Evolutionary conservation across 1,139 yeast species (phyloP).

Genomic region (Yamadazyma epiphylla): DNA sequence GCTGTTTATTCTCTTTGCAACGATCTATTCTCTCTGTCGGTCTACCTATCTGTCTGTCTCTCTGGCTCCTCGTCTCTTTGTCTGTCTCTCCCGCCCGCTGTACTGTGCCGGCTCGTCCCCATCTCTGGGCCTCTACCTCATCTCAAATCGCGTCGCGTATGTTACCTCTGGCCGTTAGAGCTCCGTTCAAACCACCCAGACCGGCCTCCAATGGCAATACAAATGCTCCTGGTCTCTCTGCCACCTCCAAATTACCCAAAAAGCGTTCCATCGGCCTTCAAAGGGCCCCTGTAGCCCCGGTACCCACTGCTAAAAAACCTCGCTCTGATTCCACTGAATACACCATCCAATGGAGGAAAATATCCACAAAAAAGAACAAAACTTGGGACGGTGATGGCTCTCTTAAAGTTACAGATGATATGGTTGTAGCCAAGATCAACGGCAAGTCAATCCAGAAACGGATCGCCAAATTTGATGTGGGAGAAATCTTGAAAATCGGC

Average conservation of each 20-base stretch:
- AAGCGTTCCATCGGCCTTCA: not conserved
- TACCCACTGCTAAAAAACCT: not conserved
- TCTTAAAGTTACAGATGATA: constrained; percentile 19
- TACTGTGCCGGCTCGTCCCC: not conserved
- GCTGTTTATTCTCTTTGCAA: too few relatives aligned
- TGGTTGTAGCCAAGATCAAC: constrained; percentile 11
- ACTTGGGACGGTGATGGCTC: constrained; percentile 95
- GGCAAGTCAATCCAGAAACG: constrained; percentile 12
- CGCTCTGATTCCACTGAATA: constrained; percentile 2
- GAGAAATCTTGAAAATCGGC: constrained; percentile 43
- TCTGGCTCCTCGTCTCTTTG: too few relatives aligned
- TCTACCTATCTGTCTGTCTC: too few relatives aligned
- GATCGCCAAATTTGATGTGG: constrained; percentile 18
- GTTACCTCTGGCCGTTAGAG: constrained; percentile 5
- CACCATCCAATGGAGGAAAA: constrained; percentile 65
- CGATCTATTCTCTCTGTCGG: too few relatives aligned
- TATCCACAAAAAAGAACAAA: constrained; percentile 72
- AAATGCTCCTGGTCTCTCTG: too few relatives aligned
- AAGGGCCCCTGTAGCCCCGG: not conserved
- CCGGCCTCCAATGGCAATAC: constrained; percentile 4
- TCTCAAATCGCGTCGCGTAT: constrained; percentile 2
- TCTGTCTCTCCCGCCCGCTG: too few relatives aligned
- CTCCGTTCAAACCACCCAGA: constrained; percentile 16
- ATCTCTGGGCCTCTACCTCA: not conserved
- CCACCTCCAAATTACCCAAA: not conserved